These are phyloP conservation scores for Sindora glabra DNA, from an alignment of 306 rosid species.

Conservation along the genomic window DNA sequence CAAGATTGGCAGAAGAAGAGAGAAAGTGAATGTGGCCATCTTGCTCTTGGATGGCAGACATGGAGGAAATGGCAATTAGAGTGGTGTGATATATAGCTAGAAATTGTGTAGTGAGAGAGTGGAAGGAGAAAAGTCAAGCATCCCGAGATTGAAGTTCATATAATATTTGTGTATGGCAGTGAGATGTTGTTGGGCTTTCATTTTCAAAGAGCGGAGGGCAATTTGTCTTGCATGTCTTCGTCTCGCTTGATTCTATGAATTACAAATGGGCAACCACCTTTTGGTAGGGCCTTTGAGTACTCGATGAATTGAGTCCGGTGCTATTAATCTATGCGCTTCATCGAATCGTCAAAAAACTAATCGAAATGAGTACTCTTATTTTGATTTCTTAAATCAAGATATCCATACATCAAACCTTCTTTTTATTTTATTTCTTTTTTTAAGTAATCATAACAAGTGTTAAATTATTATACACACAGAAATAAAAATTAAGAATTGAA, in stretches of 20 bases:
- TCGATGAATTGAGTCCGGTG: neutral
- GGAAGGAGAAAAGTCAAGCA: conserved; percentile 11
- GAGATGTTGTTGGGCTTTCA: conserved; percentile 14
- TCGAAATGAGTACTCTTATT: too few species aligned
- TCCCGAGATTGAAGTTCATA: neutral
- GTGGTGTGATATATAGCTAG: neutral
- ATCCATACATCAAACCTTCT: too few species aligned
- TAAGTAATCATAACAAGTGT: too few species aligned
- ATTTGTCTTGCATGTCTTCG: neutral
- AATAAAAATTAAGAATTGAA: too few species aligned
- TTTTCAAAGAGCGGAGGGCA: neutral
- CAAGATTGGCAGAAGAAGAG: conserved; percentile 11
- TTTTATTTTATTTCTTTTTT: too few species aligned
- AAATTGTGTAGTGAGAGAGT: too few species aligned
- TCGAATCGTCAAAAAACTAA: too few species aligned
- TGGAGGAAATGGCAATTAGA: neutral
- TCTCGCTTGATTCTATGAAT: neutral
- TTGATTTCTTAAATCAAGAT: too few species aligned
- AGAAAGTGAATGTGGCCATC: conserved; percentile 10
- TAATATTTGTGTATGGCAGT: neutral
- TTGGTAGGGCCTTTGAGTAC: neutral
- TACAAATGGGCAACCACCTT: neutral
- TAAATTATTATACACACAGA: too few species aligned
- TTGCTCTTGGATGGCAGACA: neutral
- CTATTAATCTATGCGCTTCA: too few species aligned